Base-by-base conservation (phyloP, 1,284 basidiomycete species). In the Xerocomus amazonicus region DNA sequence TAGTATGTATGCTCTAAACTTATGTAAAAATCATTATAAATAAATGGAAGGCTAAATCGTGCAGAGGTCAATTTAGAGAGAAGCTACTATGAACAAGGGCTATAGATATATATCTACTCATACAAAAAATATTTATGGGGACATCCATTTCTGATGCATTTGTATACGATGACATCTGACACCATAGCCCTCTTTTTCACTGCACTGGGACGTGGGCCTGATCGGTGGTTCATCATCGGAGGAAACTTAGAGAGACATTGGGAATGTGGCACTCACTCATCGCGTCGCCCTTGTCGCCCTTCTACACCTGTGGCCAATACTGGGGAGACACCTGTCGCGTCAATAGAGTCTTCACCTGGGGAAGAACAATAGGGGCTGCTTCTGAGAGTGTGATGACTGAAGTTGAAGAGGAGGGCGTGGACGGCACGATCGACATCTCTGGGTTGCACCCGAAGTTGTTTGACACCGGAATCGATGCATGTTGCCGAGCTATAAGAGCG, bases 201-300 rank as follows among this genome's bases (percentile, higher is more conserved):
- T n/a, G n/a, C n/a, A n/a, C n/a, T n/a, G n/a, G n/a, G n/a, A n/a
- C 68, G 66, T 6, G 65, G 74, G 17, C 75, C 81, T 0, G 55
- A 59, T 5, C 39, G 52, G 6, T 73, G 83, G 2, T 80, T 53
- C 61, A 9, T 69, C 72, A 27, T 50, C 79, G 34, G 71, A 74
- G 57, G 56, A 60, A 44, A 50, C 75, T 26, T 69, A 45, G 34
- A 36, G 14, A 17, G n/a, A n/a, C 35, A 35, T 12, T 31, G 31
- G 8, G 45, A 38, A 4, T 28, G 37, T 7, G 38, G 10, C 9
- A 28, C 6, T 14, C 34, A 48, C n/a, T n/a, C n/a, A n/a, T n/a
- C n/a, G n/a, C n/a, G n/a, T 6, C 28, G 19, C 14, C n/a, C 49
- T 17, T 3, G 9, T 28, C 31, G n/a, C 9, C 16, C 43, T 14